Conservation (phyloP, 495 filamentous ascomycete species). For the Penicillium goetzii region DNA sequence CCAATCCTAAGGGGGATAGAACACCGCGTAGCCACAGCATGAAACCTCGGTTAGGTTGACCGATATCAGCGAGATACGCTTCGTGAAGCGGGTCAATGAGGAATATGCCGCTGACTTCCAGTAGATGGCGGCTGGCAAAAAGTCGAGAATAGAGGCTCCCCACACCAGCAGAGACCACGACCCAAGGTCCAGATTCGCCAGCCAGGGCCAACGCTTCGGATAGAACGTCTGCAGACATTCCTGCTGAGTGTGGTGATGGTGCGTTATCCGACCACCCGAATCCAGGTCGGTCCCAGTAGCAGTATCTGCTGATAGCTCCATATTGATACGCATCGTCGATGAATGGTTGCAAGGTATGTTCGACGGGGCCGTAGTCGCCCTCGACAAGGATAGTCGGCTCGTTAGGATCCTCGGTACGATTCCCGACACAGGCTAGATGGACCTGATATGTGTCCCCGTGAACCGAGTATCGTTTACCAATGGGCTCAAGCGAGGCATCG, state of each 20-base stretch:
- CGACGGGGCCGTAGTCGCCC: constrained; percentile 76
- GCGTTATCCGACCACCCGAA: constrained; percentile 91
- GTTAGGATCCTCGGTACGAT: constrained; percentile 51
- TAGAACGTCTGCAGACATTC: constrained; percentile 83
- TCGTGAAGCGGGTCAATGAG: constrained; percentile 89
- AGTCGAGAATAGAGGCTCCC: constrained; percentile 88
- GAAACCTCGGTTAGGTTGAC: constrained; percentile 72
- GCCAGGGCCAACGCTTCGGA: constrained; percentile 80
- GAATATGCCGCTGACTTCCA: constrained; percentile 74
- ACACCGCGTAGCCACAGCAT: constrained; percentile 81
- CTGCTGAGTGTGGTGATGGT: constrained; percentile 87
- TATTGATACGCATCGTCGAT: constrained; percentile 64
- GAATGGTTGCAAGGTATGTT: constrained; percentile 72
- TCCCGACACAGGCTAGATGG: constrained; percentile 82
- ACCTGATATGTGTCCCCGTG: constrained; percentile 81
- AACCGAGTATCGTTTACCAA: constrained; percentile 75
- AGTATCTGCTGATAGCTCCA: constrained; percentile 82
- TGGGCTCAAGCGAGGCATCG: constrained; percentile 70
- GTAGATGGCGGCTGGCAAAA: constrained; percentile 77
- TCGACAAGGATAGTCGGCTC: constrained; percentile 78
- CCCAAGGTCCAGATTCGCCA: constrained; percentile 84
- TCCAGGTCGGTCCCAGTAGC: constrained; percentile 94
- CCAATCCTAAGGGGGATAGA: constrained; percentile 83
- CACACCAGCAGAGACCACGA: constrained; percentile 71
- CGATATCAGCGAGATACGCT: constrained; percentile 70